Conservation (phyloP, 2,329 filamentous ascomycete species). For the Trichoderma aggressivum region DNA sequence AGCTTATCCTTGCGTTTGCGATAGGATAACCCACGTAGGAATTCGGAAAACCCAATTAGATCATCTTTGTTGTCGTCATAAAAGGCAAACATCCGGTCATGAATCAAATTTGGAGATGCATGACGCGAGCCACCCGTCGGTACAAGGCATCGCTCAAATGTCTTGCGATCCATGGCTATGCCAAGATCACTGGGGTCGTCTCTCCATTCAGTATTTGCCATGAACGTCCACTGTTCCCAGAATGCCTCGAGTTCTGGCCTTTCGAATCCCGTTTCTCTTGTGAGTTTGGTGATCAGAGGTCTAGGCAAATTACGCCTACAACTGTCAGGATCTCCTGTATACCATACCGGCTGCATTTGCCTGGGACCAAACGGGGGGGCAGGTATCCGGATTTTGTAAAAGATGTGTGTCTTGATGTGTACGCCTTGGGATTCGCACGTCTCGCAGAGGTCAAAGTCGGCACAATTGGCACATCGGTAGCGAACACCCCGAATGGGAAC, state of each 20-base stretch:
- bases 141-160: constrained; percentile 87
- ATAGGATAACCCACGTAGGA: constrained; percentile 76
- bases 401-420: constrained; percentile 88
- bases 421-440: constrained; percentile 76
- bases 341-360: constrained; percentile 79
- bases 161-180: constrained; percentile 85
- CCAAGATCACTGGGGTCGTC: constrained; percentile 74
- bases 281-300: constrained; percentile 63
- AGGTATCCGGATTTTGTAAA: constrained; percentile 92
- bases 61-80: constrained; percentile 90
- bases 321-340: constrained; percentile 78
- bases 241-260: constrained; percentile 85
- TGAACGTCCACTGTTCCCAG: constrained; percentile 95
- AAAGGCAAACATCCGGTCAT: constrained; percentile 94
- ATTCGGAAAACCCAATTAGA: constrained; percentile 89
- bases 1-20: constrained; percentile 67
- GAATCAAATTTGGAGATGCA: constrained; percentile 80
- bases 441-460: constrained; percentile 94
- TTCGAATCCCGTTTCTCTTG: constrained; percentile 73
- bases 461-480: constrained; percentile 93
- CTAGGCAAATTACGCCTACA: constrained; percentile 66
- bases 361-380: constrained; percentile 79
- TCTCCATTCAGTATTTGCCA: constrained; percentile 81
- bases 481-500: constrained; percentile 88
- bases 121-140: constrained; percentile 78